Evolutionary conservation across 2,329 filamentous ascomycete species (phyloP).

Genomic region (Ilyonectria destructans): DNA sequence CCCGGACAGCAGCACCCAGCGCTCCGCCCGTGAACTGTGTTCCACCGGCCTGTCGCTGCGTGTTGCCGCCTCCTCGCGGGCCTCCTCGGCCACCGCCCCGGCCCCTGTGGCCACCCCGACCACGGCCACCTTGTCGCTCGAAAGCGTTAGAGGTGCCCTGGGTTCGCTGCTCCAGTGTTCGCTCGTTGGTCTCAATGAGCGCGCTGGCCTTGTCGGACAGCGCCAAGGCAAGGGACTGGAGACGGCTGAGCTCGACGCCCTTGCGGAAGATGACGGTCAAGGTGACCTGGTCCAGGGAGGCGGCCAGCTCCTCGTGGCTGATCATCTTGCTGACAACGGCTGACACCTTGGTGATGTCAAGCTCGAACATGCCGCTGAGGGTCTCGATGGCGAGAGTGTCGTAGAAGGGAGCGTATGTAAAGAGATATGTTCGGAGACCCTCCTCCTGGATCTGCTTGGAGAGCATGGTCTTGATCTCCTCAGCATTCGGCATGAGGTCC

Average conservation of each 20-base stretch:
- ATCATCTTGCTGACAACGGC: constrained; percentile 99
- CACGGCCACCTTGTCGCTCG: constrained; percentile 89
- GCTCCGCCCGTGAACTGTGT: constrained; percentile 89
- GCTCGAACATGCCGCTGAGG: constrained; percentile 94
- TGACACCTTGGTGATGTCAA: constrained; percentile 90
- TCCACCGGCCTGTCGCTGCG: constrained; percentile 79
- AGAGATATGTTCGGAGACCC: constrained; percentile 97
- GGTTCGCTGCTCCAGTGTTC: constrained; percentile 96
- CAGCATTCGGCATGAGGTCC: constrained; percentile 94
- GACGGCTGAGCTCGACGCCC: constrained; percentile 95
- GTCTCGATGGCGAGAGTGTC: constrained; percentile 93
- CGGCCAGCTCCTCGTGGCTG: constrained; percentile 96
- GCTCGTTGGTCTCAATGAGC: constrained; percentile 97
- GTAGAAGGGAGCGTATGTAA: constrained; percentile 99
- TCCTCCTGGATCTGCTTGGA: constrained; percentile 99
- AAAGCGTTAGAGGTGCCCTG: constrained; percentile 97
- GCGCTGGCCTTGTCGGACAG: constrained; percentile 96
- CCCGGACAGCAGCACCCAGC: constrained; percentile 78
- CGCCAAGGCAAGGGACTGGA: constrained; percentile 95
- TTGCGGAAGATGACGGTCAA: constrained; percentile 99
- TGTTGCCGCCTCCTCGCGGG: constrained; percentile 70
- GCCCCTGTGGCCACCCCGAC: constrained; percentile 77
- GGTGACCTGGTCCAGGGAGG: constrained; percentile 97
- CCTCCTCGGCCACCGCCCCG: constrained; percentile 75
- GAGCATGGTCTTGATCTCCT: constrained; percentile 97